A percentile compares a stretch with the other conserved stretches of the same genome.
phyloP scores from a whole-genome alignment of 73 alveolate genomes.

The Breviolum minutum region DNA sequence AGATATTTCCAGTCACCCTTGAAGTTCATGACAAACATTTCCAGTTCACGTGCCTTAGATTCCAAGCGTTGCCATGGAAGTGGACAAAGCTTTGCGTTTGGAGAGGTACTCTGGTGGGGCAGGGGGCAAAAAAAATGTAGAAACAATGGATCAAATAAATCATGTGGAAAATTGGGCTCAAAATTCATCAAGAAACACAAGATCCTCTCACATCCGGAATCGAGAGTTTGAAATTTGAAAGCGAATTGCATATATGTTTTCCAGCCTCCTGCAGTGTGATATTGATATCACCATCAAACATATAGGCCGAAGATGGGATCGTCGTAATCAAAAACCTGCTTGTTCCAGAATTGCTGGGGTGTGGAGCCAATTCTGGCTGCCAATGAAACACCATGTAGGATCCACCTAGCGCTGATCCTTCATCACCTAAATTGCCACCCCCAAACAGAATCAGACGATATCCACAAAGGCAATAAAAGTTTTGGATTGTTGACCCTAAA shows the following conservation, averaged over 20 bases:
- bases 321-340: too few species aligned
- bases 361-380: background rate
- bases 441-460: too few species aligned
- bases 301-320: too few species aligned
- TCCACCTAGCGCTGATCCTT: too few species aligned
- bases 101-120: background rate
- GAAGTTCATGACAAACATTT: background rate
- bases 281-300: background rate
- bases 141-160: background rate
- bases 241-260: background rate
- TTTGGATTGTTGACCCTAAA: background rate
- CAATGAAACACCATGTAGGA: background rate
- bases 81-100: background rate
- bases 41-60: background rate
- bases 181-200: background rate
- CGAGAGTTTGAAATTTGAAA: background rate
- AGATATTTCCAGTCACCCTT: slow-evolving; percentile 32
- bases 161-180: background rate
- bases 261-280: background rate
- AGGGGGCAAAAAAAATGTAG: background rate
- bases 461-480: background rate
- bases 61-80: background rate
- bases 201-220: background rate
- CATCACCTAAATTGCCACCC: too few species aligned
- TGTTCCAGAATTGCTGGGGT: background rate